Conservation (phyloP, 2,329 filamentous ascomycete species). For the Calonectria montana region DNA sequence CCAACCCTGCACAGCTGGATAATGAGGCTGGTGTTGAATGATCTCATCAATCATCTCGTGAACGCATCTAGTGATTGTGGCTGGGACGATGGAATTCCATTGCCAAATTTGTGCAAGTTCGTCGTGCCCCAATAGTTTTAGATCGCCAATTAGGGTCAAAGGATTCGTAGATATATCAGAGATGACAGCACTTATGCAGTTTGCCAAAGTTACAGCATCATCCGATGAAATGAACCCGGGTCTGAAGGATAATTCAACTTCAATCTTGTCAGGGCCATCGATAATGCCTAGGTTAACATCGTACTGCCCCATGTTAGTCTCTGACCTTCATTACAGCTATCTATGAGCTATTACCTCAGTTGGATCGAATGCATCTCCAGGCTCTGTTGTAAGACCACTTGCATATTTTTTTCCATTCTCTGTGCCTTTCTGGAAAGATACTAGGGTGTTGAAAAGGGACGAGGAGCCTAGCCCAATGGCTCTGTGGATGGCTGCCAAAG, state of each 20-base stretch:
- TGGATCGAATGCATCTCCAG: not conserved
- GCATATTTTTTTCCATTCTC: not conserved
- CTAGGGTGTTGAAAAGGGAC: conserved; percentile 46
- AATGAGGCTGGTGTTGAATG: conserved; percentile 20
- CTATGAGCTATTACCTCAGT: not conserved
- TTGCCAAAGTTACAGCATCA: not conserved
- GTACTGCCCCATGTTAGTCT: not conserved
- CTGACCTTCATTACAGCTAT: not conserved
- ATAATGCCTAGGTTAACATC: not conserved
- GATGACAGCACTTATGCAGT: not conserved
- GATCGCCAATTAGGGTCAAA: not conserved
- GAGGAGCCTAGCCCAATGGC: conserved; percentile 35
- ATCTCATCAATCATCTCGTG: conserved; percentile 24
- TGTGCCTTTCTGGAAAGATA: conserved; percentile 45
- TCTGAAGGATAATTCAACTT: not conserved
- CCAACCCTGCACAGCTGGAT: conserved; percentile 36
- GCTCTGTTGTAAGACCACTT: not conserved
- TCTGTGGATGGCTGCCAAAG: conserved; percentile 58
- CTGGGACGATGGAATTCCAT: conserved; percentile 23
- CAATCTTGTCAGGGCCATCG: not conserved
- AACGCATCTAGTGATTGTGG: conserved; percentile 30
- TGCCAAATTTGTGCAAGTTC: conserved; percentile 32
- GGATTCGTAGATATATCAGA: not conserved
- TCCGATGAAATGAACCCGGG: not conserved
- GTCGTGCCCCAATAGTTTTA: not conserved